Evolutionary conservation across 2,329 filamentous ascomycete species (phyloP), one percentile per base, ranked within the genome.

Genomic region (Beauveria bassiana): DNA sequence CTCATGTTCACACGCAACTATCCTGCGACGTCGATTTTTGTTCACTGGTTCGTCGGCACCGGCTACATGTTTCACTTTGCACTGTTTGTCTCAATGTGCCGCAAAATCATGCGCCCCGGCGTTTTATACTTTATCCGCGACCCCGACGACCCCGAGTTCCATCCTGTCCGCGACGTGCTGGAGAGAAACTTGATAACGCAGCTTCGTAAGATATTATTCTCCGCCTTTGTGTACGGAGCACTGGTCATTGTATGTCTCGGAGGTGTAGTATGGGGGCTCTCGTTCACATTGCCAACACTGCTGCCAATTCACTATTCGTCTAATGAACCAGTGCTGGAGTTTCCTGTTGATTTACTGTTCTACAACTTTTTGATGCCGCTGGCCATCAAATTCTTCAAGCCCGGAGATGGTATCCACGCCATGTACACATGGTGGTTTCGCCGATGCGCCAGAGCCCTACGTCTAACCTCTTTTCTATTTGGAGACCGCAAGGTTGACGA

Each of bases 21-120:
- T 64, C 95, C 95, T 0, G 82, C 93, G 66, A 97, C 92, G 0
- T 96, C 93, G 16, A 85, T 96, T 16, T 99, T 99, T 72, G 89
- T 98, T 58, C 95, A 99, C 73, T 99, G 95, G 95, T 99, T 99
- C 70, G 88, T 97, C 61, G 95, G 95, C 54, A 99, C 95, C 3
- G 96, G 93, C 65, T 99, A 99, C 75, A 99, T 99, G 96, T 99
- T 99, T 77, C 95, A 99, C 72, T 99, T 99, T 72, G 95, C 95
- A 5, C 83, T 99, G 3, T 99, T 99, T 71, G 95, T 99, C 20
- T 96, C 93, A 61, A 98, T 99, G 93, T 99, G 95, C 75, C 88
- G 95, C 65, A 97, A 96, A 77, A 96, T 98, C 63, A 90, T 99
- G 88, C 88, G 95, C 65, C 91, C 86, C 67, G 95, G 95, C 57